A percentile compares a stretch with the other conserved stretches of the same genome.
Conservation (phyloP, 495 filamentous ascomycete species). For the Neurospora sp. region DNA sequence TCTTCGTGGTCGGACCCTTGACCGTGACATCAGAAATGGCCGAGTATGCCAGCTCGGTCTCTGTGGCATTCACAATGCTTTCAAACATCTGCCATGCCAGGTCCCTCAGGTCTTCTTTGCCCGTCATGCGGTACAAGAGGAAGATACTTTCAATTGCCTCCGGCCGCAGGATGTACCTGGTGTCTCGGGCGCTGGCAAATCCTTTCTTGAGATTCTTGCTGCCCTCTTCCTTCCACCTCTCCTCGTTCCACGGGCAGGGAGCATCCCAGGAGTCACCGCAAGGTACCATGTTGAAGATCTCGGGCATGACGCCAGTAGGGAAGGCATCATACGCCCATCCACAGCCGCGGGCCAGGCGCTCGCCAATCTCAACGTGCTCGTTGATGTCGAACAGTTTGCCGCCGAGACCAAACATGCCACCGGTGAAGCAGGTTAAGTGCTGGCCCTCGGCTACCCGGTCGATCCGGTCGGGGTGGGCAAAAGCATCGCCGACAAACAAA, state of each 20-base stretch:
- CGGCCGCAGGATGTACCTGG: constrained; percentile 61
- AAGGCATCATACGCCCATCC: constrained; percentile 78
- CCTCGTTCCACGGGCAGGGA: constrained; percentile 27
- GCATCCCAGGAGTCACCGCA: constrained; percentile 40
- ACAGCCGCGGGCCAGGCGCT: constrained; percentile 73
- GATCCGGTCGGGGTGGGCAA: constrained; percentile 6
- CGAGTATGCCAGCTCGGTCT: constrained; percentile 37
- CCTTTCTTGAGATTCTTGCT: constrained; percentile 51
- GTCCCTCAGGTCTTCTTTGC: constrained; percentile 37
- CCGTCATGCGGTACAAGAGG: constrained; percentile 57
- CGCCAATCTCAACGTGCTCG: constrained; percentile 60
- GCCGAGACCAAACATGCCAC: constrained; percentile 82
- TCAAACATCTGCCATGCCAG: constrained; percentile 52
- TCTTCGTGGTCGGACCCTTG: constrained; percentile 13
- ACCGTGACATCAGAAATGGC: constrained; percentile 34
- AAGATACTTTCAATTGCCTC: constrained; percentile 56
- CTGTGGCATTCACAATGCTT: constrained; percentile 31
- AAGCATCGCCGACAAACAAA: constrained; percentile 44
- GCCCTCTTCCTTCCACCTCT: constrained; percentile 13
- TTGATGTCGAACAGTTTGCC: constrained; percentile 60
- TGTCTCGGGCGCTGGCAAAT: constrained; percentile 44
- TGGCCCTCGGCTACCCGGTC: constrained; percentile 26
- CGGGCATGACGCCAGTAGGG: constrained; percentile 77
- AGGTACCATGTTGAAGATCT: constrained; percentile 49
- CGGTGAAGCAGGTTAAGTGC: constrained; percentile 60